phyloP scores from a whole-genome alignment of 1,139 yeast species.

The Saccharomyces pastorianus region DNA sequence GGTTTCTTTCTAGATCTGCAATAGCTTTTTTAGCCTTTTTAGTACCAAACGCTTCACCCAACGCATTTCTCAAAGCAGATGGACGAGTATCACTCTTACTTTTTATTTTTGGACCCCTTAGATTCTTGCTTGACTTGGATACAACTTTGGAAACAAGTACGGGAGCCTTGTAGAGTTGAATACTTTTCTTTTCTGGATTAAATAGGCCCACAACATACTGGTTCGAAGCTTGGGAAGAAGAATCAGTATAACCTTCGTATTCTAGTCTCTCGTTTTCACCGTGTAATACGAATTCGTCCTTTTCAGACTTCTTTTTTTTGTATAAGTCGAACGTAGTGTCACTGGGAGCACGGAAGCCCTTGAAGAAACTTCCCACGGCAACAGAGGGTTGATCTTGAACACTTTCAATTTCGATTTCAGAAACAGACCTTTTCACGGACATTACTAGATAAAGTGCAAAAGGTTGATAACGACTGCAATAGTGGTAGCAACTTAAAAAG shows the following conservation, averaged over 20 bases:
- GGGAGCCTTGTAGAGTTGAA: conserved; percentile 58
- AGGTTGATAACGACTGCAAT: not conserved
- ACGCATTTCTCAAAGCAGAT: conserved; percentile 59
- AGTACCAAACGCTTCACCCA: conserved; percentile 96
- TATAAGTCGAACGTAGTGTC: conserved; percentile 57
- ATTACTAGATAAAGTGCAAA: conserved; percentile 5
- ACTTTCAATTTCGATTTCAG: conserved; percentile 17
- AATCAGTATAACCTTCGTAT: conserved; percentile 53
- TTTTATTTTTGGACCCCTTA: conserved; percentile 55
- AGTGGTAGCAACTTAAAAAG: not conserved
- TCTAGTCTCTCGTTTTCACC: conserved; percentile 72
- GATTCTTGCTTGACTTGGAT: conserved; percentile 44
- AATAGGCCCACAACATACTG: conserved; percentile 59
- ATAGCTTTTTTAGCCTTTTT: conserved; percentile 92
- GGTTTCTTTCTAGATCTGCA: conserved; percentile 68
- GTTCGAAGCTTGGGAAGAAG: conserved; percentile 33
- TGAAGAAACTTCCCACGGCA: conserved; percentile 51
- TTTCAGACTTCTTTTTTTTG: conserved; percentile 41
- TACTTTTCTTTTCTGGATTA: conserved; percentile 50
- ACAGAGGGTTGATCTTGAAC: conserved; percentile 30
- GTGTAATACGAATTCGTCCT: conserved; percentile 45
- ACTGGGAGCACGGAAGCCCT: conserved; percentile 59
- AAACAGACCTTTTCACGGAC: conserved; percentile 17
- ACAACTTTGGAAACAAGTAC: conserved; percentile 47
- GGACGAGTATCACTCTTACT: conserved; percentile 44